Evolutionary conservation across 495 filamentous ascomycete species (phyloP).

Genomic region (Cercophora scortea): DNA sequence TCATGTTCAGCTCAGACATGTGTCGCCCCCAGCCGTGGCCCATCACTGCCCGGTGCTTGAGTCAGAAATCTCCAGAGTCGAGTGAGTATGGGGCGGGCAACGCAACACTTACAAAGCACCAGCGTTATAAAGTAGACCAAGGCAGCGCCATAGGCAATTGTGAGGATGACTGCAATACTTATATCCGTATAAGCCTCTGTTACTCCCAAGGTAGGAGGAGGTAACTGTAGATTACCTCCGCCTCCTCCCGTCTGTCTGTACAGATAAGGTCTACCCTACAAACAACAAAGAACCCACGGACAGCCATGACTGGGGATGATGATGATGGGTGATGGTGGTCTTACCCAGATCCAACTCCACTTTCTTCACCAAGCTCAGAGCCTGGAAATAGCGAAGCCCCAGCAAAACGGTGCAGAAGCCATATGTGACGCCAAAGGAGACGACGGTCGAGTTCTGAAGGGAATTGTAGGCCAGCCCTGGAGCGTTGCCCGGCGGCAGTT

Average conservation of each 20-base stretch:
- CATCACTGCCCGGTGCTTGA: conserved; percentile 5
- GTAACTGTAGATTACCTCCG: too few relatives aligned
- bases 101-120: not conserved
- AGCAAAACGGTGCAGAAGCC: conserved; percentile 7
- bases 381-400: conserved; percentile 5
- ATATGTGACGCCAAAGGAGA: conserved; percentile 7
- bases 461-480: not conserved
- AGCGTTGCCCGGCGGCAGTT: not conserved
- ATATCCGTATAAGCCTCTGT: too few relatives aligned
- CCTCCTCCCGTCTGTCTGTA: too few relatives aligned
- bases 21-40: conserved; percentile 8
- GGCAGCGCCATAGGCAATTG: conserved; percentile 1
- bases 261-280: too few relatives aligned
- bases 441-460: conserved; percentile 1
- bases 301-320: too few relatives aligned
- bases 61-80: not conserved
- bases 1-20: not conserved
- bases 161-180: conserved; percentile 3
- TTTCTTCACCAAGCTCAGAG: conserved; percentile 3
- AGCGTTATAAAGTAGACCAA: conserved; percentile 6
- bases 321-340: not conserved
- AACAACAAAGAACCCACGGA: too few relatives aligned
- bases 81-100: too few relatives aligned
- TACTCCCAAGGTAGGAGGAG: too few relatives aligned
- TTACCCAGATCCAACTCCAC: conserved; percentile 6